These are phyloP conservation scores for Lophiostoma macrostomum DNA, from an alignment of 495 filamentous ascomycete genomes.

Conservation along the genomic window DNA sequence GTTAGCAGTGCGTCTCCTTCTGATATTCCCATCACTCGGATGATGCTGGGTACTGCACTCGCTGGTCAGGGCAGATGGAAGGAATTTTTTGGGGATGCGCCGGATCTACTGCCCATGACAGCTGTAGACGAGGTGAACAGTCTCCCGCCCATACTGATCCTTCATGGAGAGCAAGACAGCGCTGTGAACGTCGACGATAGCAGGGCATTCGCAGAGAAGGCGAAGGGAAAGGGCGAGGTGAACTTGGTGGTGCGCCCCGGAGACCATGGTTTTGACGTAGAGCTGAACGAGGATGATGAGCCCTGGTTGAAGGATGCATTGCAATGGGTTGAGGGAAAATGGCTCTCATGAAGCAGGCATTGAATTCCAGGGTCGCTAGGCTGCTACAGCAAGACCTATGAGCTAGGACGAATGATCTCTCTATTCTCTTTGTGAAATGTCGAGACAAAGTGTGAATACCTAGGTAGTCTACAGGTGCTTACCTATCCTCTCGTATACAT, in stretches of 20 bases:
- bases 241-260: constrained; percentile 11
- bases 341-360: constrained; percentile 50
- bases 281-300: constrained; percentile 10
- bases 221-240: constrained; percentile 5
- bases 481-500: no score
- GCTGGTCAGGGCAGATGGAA: constrained; percentile 9
- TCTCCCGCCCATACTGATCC: constrained; percentile 22
- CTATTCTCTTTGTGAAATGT: constrained; percentile 56
- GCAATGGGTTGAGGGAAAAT: constrained; percentile 20
- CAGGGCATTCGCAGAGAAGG: constrained; percentile 19
- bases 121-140: constrained; percentile 12
- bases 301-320: constrained; percentile 29
- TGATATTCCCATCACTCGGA: constrained; percentile 4
- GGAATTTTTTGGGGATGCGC: constrained; percentile 17
- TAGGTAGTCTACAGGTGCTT: no score
- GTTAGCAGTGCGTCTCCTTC: constrained; percentile 10
- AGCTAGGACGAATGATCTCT: constrained; percentile 67
- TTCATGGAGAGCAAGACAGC: constrained; percentile 30
- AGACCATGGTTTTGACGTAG: constrained; percentile 32
- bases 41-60: constrained; percentile 9
- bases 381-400: constrained; percentile 78
- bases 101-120: constrained; percentile 15
- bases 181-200: constrained; percentile 21
- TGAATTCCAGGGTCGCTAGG: constrained; percentile 77
- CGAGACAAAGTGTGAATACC: no score